Evolutionary conservation across 495 filamentous ascomycete species (phyloP).

Genomic region (Aspergillus cristatus): DNA sequence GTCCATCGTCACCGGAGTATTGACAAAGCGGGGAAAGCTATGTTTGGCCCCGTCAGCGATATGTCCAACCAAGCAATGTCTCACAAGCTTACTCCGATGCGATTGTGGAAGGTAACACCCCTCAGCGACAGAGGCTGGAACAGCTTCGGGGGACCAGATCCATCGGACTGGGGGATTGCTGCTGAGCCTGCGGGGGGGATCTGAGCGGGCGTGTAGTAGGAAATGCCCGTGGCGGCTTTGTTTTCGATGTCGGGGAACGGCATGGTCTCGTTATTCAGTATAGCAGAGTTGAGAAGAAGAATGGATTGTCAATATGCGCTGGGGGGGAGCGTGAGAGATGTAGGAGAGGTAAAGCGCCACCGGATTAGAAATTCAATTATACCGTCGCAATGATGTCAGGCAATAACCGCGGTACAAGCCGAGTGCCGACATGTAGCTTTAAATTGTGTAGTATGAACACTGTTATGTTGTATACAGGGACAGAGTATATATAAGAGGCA

Average conservation of each 20-base stretch:
- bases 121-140: conserved; percentile 56
- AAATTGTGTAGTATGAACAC: too few relatives aligned
- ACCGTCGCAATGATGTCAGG: too few relatives aligned
- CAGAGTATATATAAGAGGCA: too few relatives aligned
- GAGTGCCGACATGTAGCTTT: too few relatives aligned
- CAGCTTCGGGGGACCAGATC: conserved; percentile 53
- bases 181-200: conserved; percentile 47
- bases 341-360: too few relatives aligned
- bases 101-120: conserved; percentile 46
- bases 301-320: too few relatives aligned
- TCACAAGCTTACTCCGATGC: neutral
- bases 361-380: too few relatives aligned
- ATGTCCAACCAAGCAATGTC: neutral
- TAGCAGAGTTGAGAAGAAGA: too few relatives aligned
- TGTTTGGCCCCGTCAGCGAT: neutral
- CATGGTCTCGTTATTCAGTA: too few relatives aligned
- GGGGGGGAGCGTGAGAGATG: too few relatives aligned
- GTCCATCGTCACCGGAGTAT: conserved; percentile 54
- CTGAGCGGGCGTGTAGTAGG: conserved; percentile 53
- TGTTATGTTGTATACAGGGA: too few relatives aligned
- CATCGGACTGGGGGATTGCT: conserved; percentile 47
- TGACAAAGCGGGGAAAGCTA: conserved; percentile 50
- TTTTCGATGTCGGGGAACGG: conserved; percentile 9
- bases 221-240: conserved; percentile 28
- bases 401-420: too few relatives aligned